These are phyloP conservation scores for Cystobasidium pallidum DNA, from an alignment of 1,284 basidiomycete genomes.

Conservation along the genomic window DNA sequence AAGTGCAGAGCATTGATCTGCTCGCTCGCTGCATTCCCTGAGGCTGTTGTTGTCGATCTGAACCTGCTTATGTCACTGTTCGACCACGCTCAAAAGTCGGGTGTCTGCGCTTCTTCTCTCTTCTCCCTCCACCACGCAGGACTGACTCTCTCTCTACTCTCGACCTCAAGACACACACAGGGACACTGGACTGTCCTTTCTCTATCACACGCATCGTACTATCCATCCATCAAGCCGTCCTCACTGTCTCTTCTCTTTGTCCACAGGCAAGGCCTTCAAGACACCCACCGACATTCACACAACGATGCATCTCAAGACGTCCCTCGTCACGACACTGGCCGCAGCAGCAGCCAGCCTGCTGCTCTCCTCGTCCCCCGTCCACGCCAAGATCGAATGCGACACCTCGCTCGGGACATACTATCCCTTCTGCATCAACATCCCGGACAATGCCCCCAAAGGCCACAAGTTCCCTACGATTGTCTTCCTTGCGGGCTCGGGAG, in stretches of 20 bases:
- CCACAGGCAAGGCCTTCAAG: not conserved
- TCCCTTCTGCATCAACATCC: slow-evolving; percentile 44
- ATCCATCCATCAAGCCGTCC: no score
- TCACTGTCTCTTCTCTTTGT: slow-evolving; percentile 1
- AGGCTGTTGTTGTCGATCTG: no score
- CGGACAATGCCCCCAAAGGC: slow-evolving; percentile 15
- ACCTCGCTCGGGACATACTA: slow-evolving; percentile 30
- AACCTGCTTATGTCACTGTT: slow-evolving; percentile 3
- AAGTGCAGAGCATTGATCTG: not conserved
- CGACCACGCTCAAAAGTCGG: not conserved
- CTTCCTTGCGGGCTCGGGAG: slow-evolving; percentile 40
- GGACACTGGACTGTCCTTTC: slow-evolving; percentile 13
- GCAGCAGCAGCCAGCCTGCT: not conserved
- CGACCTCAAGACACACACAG: not conserved
- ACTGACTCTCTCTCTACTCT: slow-evolving; percentile 9
- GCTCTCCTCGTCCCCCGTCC: not conserved
- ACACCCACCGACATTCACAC: not conserved
- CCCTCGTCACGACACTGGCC: not conserved
- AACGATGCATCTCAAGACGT: not conserved
- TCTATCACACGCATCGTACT: no score
- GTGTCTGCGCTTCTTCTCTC: not conserved
- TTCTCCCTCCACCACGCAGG: not conserved
- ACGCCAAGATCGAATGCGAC: slow-evolving; percentile 26
- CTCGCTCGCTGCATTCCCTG: no score
- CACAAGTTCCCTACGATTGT: slow-evolving; percentile 34